Conservation (phyloP, 768 basidiomycete species). For the Suillus sp. region DNA sequence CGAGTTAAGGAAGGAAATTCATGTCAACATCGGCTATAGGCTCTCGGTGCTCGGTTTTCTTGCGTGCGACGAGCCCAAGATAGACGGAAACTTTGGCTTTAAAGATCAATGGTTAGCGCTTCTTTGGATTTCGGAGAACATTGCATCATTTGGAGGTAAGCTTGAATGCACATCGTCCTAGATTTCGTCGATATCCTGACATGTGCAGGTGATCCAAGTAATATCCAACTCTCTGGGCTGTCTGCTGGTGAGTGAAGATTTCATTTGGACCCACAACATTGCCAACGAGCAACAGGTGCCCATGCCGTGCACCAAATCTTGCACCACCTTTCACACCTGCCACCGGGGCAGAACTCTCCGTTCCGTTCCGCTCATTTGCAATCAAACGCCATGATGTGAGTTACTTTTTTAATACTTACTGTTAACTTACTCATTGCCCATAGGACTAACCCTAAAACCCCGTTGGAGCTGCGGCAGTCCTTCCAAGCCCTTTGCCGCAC, state of each 20-base stretch:
- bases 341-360: slow-evolving; percentile 56
- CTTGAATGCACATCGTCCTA: background rate
- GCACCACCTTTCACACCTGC: slow-evolving; percentile 67
- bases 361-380: slow-evolving; percentile 68
- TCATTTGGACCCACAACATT: background rate
- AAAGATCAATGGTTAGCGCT: slow-evolving; percentile 82
- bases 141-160: slow-evolving; percentile 67
- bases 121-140: slow-evolving; percentile 72
- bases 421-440: slow-evolving; percentile 7
- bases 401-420: slow-evolving; percentile 8
- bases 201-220: slow-evolving; percentile 53
- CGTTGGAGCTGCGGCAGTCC: slow-evolving; percentile 57
- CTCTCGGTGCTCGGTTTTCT: slow-evolving; percentile 79
- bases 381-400: slow-evolving; percentile 75
- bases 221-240: slow-evolving; percentile 67
- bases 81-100: slow-evolving; percentile 80
- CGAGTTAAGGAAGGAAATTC: slow-evolving; percentile 64
- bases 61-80: slow-evolving; percentile 58
- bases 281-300: slow-evolving; percentile 45
- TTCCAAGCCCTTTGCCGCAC: slow-evolving; percentile 63
- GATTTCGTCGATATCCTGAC: slow-evolving; percentile 2
- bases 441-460: slow-evolving; percentile 61
- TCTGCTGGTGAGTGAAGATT: slow-evolving; percentile 56
- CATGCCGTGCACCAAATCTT: slow-evolving; percentile 78
- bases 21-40: slow-evolving; percentile 78